These are phyloP conservation scores for Aspergillus floridensis DNA, from an alignment of 2,329 filamentous ascomycete genomes.

Conservation along the genomic window DNA sequence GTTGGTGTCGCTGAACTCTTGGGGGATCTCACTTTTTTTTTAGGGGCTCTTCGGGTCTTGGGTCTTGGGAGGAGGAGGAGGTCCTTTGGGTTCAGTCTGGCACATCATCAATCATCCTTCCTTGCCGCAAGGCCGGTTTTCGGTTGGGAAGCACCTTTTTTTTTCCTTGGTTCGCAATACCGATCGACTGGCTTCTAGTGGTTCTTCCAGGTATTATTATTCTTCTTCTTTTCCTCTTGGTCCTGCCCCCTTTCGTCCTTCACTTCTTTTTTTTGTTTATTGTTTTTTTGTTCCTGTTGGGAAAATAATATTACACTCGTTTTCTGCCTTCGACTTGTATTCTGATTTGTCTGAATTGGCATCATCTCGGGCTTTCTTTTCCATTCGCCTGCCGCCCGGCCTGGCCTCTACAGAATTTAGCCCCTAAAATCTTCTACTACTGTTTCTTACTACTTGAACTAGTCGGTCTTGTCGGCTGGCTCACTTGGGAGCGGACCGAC, in stretches of 20 bases:
- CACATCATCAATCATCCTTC: neutral
- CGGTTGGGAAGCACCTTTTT: neutral
- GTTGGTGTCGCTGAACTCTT: neutral
- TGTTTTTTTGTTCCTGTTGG: neutral
- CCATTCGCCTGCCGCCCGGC: neutral
- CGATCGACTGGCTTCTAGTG: neutral
- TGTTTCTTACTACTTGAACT: neutral
- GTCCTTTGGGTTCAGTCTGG: neutral
- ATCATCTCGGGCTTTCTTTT: neutral
- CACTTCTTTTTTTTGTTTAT: neutral
- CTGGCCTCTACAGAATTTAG: neutral
- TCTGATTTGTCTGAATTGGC: neutral
- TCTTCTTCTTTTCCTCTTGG: neutral
- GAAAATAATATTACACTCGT: neutral
- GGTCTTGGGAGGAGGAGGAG: too few relatives aligned
- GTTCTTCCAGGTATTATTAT: neutral
- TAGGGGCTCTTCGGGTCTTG: neutral
- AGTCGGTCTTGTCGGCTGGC: neutral
- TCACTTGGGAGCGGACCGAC: neutral
- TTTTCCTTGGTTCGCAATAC: conserved; percentile 3
- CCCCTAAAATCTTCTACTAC: conserved; percentile 3
- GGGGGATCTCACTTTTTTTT: neutral
- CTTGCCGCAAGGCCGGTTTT: neutral
- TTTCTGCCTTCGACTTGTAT: neutral
- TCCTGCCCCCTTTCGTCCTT: neutral